Conservation (phyloP, 768 basidiomycete genomes). For the Astraeus odoratus region DNA sequence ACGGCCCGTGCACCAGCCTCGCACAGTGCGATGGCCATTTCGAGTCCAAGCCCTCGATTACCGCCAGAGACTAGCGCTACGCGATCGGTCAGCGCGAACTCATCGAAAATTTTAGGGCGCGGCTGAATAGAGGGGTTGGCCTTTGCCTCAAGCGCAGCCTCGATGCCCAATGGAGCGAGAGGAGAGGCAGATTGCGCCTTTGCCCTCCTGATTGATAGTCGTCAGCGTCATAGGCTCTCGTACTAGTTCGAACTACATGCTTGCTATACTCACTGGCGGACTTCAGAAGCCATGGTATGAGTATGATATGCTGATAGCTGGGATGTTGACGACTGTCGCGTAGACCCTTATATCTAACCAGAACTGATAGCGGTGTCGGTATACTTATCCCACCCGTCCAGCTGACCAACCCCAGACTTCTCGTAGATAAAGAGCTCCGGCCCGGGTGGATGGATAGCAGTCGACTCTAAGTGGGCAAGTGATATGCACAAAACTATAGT, state of each 20-base stretch:
- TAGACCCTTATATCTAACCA: not conserved
- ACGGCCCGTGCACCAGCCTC: slow-evolving; percentile 67
- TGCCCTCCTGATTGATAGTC: slow-evolving; percentile 6
- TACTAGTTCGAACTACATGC: not conserved
- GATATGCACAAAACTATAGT: no score
- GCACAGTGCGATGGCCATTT: slow-evolving; percentile 68
- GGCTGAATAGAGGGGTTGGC: slow-evolving; percentile 27
- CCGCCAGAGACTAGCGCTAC: slow-evolving; percentile 60
- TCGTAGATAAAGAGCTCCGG: not conserved
- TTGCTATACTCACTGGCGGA: not conserved
- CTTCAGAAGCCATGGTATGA: not conserved
- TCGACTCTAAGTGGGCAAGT: no score
- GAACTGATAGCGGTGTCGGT: not conserved
- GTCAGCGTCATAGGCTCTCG: not conserved
- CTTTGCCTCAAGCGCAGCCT: slow-evolving; percentile 44
- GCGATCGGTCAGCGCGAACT: slow-evolving; percentile 50
- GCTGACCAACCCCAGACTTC: not conserved
- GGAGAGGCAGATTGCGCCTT: slow-evolving; percentile 42
- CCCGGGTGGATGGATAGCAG: no score
- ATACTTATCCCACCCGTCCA: not conserved
- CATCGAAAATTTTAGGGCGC: slow-evolving; percentile 49
- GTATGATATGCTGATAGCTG: not conserved
- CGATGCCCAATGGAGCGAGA: slow-evolving; percentile 56
- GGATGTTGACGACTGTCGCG: no score
- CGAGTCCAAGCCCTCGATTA: slow-evolving; percentile 71